Percentiles rank a stretch among this genome's conserved stretches.
phyloP scores from a whole-genome alignment of 2,329 filamentous ascomycete species.

The Orbilia javanica region DNA sequence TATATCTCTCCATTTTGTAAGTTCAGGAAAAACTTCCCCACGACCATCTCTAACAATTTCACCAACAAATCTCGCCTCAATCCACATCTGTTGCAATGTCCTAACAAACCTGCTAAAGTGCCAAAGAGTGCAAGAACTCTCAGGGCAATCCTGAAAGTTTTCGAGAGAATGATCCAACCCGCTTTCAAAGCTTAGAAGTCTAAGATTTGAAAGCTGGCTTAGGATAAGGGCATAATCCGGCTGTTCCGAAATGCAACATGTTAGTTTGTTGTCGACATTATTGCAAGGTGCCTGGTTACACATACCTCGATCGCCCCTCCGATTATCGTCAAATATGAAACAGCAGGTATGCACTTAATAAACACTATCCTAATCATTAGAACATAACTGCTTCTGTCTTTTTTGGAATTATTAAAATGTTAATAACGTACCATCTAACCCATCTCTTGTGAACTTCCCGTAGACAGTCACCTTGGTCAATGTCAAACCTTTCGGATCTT shows the following conservation, averaged over 20 bases:
- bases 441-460: conserved; percentile 44
- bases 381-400: too few relatives aligned
- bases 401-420: not conserved
- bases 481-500: not conserved
- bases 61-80: conserved; percentile 30
- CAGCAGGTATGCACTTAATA: conserved; percentile 32
- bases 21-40: not conserved
- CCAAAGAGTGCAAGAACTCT: conserved; percentile 5
- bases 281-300: not conserved
- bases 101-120: conserved; percentile 20
- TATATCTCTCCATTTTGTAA: conserved; percentile 32
- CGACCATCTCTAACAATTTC: conserved; percentile 23
- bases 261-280: not conserved
- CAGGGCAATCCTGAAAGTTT: conserved; percentile 11
- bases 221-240: conserved; percentile 15
- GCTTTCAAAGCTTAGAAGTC: conserved; percentile 31
- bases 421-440: conserved; percentile 27
- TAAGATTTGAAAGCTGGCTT: conserved; percentile 8
- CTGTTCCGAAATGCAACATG: conserved; percentile 11
- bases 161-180: not conserved
- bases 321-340: conserved; percentile 34
- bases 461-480: conserved; percentile 47
- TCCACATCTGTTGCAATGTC: conserved; percentile 41
- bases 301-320: conserved; percentile 33
- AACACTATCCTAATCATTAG: conserved; percentile 15